Conservation (phyloP, 441 rosid species). For the Biscutella laevigata region DNA sequence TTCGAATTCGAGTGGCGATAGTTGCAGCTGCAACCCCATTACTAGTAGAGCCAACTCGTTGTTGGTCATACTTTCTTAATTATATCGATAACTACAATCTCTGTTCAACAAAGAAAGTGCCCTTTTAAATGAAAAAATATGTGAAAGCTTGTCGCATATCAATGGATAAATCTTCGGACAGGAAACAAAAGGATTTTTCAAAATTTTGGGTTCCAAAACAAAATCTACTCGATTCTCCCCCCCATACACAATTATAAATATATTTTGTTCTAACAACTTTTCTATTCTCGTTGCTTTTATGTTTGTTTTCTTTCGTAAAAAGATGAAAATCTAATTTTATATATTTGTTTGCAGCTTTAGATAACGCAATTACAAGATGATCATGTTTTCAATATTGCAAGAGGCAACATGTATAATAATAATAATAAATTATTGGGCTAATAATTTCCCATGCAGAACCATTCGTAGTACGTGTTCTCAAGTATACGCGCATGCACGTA, state of each 20-base stretch:
- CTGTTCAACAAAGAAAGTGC: conserved; percentile 28
- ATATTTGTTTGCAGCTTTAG: conserved; percentile 29
- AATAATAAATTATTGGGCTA: conserved; percentile 17
- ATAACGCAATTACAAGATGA: conserved; percentile 58
- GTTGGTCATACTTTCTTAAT: too few relatives aligned
- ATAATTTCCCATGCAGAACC: conserved; percentile 45
- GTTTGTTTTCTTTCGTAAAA: conserved; percentile 27
- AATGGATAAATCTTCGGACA: conserved; percentile 12
- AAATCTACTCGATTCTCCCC: conserved; percentile 41
- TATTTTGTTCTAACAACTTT: not conserved
- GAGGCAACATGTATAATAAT: conserved; percentile 37
- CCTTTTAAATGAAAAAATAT: conserved; percentile 23
- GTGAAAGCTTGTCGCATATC: conserved; percentile 20
- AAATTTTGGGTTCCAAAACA: conserved; percentile 25
- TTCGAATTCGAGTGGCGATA: too few relatives aligned
- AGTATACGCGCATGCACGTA: conserved; percentile 45
- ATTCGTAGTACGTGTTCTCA: conserved; percentile 41
- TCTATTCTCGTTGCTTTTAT: not conserved
- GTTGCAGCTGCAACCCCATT: too few relatives aligned
- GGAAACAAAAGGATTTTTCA: not conserved
- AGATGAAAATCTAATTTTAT: conserved; percentile 36
- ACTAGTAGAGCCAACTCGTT: too few relatives aligned
- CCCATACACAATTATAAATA: conserved; percentile 4
- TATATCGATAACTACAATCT: conserved; percentile 13
- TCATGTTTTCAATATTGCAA: conserved; percentile 64